Percentiles rank a stretch among this genome's conserved stretches.
Evolutionary conservation across 805 yeast species (phyloP).

Genomic region (Tetrapisispora fleetii): DNA sequence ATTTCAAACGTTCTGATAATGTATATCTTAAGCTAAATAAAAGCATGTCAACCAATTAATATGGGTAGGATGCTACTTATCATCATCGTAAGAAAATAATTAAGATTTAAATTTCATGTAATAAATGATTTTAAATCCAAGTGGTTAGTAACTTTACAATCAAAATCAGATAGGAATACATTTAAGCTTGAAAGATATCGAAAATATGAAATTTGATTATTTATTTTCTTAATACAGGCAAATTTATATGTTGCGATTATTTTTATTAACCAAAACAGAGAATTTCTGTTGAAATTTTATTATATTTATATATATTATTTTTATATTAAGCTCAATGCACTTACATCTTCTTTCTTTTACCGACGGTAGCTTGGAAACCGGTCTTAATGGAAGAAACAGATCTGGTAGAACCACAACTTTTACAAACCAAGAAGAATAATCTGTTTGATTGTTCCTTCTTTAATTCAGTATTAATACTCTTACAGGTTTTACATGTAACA

Average conservation of each 20-base stretch:
- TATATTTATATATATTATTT: slow-evolving; percentile 1
- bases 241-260: slow-evolving; percentile 1
- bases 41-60: no score
- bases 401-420: slow-evolving; percentile 95
- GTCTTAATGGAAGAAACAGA: slow-evolving; percentile 96
- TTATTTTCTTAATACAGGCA: neutral
- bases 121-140: no score
- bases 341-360: slow-evolving; percentile 67
- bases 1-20: no score
- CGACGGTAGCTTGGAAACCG: slow-evolving; percentile 98
- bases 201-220: no score
- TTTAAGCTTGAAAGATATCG: no score
- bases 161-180: no score
- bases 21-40: no score
- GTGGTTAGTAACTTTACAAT: no score
- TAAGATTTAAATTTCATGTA: no score
- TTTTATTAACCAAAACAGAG: slow-evolving; percentile 2
- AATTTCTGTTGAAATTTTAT: slow-evolving; percentile 3
- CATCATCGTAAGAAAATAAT: no score
- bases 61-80: no score
- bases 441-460: slow-evolving; percentile 94
- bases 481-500: slow-evolving; percentile 98
- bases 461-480: slow-evolving; percentile 91
- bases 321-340: slow-evolving; percentile 1
- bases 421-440: slow-evolving; percentile 94